A percentile compares a stretch with the other conserved stretches of the same genome.
These are phyloP conservation scores for Lepraria neglecta DNA, from an alignment of 495 filamentous ascomycete genomes.

Conservation along the genomic window DNA sequence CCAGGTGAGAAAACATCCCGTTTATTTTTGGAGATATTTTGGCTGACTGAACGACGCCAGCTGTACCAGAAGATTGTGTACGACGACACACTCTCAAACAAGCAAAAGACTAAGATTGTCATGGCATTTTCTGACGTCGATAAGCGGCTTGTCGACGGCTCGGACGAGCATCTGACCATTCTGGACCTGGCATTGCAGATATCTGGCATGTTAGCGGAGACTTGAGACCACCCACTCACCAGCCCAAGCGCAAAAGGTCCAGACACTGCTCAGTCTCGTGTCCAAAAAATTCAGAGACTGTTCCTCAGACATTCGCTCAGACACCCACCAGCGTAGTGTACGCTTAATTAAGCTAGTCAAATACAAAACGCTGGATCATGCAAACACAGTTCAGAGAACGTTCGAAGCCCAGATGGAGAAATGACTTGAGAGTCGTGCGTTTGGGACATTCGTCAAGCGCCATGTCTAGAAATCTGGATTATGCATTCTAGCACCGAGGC, in stretches of 20 bases:
- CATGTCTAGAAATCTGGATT: too few species aligned
- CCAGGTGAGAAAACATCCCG: too few species aligned
- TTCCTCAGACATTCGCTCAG: too few species aligned
- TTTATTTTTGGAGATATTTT: too few species aligned
- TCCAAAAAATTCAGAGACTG: too few species aligned
- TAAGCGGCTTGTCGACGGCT: slow-evolving; percentile 92
- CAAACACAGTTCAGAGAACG: neutral
- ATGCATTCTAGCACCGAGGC: too few species aligned
- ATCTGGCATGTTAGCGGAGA: slow-evolving; percentile 58
- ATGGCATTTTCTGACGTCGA: slow-evolving; percentile 87
- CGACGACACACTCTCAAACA: slow-evolving; percentile 73
- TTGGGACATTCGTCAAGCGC: too few species aligned
- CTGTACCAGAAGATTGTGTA: slow-evolving; percentile 77
- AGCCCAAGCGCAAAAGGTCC: neutral
- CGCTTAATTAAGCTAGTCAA: too few species aligned
- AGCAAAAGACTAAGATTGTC: slow-evolving; percentile 86
- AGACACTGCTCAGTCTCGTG: too few species aligned
- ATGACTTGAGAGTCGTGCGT: too few species aligned
- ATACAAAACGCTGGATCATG: neutral
- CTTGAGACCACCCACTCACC: slow-evolving; percentile 1
- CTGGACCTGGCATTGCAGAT: slow-evolving; percentile 78
- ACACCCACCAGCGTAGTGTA: too few species aligned
- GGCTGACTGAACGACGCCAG: slow-evolving; percentile 39
- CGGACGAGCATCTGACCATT: slow-evolving; percentile 88
- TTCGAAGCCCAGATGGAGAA: neutral